Conservation (phyloP, 192 early-diverging fungal genomes). For the Funneliformis geosporum region DNA sequence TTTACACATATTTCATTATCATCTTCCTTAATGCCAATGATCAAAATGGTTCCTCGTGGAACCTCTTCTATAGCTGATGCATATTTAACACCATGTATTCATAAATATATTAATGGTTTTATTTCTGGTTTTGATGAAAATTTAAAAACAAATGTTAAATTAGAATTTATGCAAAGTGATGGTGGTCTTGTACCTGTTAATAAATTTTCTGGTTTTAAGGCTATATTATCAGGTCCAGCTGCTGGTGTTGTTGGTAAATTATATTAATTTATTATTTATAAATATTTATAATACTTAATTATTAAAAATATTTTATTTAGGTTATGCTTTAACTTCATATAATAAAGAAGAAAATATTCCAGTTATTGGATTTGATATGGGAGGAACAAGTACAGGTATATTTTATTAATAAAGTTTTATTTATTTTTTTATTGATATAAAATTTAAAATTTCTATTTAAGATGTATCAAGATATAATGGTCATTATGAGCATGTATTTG, state of each 20-base stretch:
- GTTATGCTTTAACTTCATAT: constrained; percentile 57
- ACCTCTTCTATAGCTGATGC: constrained; percentile 89
- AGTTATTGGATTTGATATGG: constrained; percentile 98
- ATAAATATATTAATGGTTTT: constrained; percentile 84
- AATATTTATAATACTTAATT: not conserved
- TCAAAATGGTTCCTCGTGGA: constrained; percentile 93
- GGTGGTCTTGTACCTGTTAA: constrained; percentile 89
- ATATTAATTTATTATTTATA: not conserved
- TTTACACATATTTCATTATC: constrained; percentile 88
- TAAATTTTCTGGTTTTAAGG: constrained; percentile 82
- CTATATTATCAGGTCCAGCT: constrained; percentile 94
- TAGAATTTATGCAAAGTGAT: constrained; percentile 98
- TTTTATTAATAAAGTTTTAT: not conserved
- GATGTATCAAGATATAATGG: constrained; percentile 95
- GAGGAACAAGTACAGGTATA: constrained; percentile 72
- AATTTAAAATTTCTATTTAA: constrained; percentile 32
- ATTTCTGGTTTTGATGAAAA: constrained; percentile 81
- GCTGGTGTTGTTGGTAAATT: constrained; percentile 90
- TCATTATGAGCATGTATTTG: constrained; percentile 89
- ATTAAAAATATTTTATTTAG: not conserved
- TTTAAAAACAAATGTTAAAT: constrained; percentile 50
- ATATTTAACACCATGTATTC: constrained; percentile 92
- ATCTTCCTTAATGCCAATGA: constrained; percentile 83
- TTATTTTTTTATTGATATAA: not conserved
- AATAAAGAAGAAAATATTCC: constrained; percentile 51